These are phyloP conservation scores for Yarrowia hollandica DNA, from an alignment of 805 yeast genomes.

Conservation along the genomic window DNA sequence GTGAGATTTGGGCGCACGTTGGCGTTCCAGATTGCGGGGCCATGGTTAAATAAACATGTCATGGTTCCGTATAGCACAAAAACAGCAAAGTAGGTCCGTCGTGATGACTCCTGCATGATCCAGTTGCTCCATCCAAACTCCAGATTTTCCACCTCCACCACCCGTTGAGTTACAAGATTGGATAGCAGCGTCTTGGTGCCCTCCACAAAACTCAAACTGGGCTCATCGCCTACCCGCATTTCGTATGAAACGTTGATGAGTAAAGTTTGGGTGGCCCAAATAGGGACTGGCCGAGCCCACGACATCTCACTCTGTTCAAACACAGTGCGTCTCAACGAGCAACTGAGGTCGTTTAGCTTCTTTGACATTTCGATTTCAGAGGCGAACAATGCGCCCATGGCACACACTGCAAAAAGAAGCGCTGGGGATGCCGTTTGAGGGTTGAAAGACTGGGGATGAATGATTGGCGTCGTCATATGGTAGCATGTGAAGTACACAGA, in stretches of 20 bases:
- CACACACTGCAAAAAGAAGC: conserved; percentile 40
- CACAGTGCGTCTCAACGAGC: conserved; percentile 34
- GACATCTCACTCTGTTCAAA: conserved; percentile 36
- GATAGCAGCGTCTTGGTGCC: conserved; percentile 36
- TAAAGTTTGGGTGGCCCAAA: conserved; percentile 40
- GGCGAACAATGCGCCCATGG: conserved; percentile 41
- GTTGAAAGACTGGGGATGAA: conserved; percentile 41
- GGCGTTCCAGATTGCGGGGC: conserved; percentile 35
- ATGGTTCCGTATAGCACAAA: conserved; percentile 38
- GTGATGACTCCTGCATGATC: conserved; percentile 38
- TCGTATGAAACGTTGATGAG: conserved; percentile 38
- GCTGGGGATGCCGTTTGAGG: conserved; percentile 39
- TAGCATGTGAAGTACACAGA: conserved; percentile 39
- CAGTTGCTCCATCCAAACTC: conserved; percentile 35
- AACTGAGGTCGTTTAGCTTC: conserved; percentile 37
- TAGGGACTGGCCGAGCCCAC: conserved; percentile 34
- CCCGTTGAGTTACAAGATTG: conserved; percentile 28
- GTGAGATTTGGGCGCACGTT: conserved; percentile 33
- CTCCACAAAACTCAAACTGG: conserved; percentile 38
- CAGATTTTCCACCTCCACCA: conserved; percentile 28
- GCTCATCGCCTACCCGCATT: conserved; percentile 40
- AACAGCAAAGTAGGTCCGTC: conserved; percentile 40
- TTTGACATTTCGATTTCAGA: conserved; percentile 37
- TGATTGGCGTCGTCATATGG: conserved; percentile 42
- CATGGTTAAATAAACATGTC: conserved; percentile 38